These are phyloP conservation scores for Leccinum variicolor DNA, from an alignment of 768 basidiomycete species.

Conservation along the genomic window DNA sequence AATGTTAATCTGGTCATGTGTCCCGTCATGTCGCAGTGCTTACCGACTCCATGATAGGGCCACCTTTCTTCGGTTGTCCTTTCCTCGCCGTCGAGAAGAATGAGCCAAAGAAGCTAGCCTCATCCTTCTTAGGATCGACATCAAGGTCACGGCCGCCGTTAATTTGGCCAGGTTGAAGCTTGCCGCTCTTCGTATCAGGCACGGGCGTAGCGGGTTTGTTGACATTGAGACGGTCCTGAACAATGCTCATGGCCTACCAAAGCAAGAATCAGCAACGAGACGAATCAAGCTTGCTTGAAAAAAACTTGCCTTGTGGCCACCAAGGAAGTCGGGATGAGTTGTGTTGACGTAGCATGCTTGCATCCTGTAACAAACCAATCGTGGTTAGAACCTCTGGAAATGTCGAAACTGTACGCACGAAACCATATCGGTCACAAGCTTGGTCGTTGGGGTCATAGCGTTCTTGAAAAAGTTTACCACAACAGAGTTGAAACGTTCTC, in stretches of 20 bases:
- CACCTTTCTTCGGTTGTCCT: constrained; percentile 62
- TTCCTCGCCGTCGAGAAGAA: constrained; percentile 80
- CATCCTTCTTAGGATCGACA: constrained; percentile 84
- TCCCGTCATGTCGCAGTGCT: constrained; percentile 17
- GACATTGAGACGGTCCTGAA: constrained; percentile 79
- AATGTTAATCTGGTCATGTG: constrained; percentile 5
- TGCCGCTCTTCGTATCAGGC: constrained; percentile 68
- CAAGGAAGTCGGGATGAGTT: constrained; percentile 97
- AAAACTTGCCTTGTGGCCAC: constrained; percentile 74
- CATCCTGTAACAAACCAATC: constrained; percentile 55
- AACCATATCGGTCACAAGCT: constrained; percentile 91
- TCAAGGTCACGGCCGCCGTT: constrained; percentile 97
- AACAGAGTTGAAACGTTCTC: constrained; percentile 92
- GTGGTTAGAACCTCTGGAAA: background rate
- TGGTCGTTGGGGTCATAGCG: constrained; percentile 91
- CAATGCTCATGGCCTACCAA: constrained; percentile 79
- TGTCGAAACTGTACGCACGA: constrained; percentile 49
- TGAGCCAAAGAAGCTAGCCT: constrained; percentile 89
- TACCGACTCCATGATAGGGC: constrained; percentile 56
- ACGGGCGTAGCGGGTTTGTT: constrained; percentile 60
- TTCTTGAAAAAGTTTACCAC: constrained; percentile 97
- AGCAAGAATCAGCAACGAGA: constrained; percentile 2
- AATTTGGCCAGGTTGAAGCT: constrained; percentile 55
- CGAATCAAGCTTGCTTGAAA: background rate
- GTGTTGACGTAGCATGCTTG: constrained; percentile 99